phyloP scores from a whole-genome alignment of 2,329 filamentous ascomycete genomes.

The Zasmidium citrigriseum region DNA sequence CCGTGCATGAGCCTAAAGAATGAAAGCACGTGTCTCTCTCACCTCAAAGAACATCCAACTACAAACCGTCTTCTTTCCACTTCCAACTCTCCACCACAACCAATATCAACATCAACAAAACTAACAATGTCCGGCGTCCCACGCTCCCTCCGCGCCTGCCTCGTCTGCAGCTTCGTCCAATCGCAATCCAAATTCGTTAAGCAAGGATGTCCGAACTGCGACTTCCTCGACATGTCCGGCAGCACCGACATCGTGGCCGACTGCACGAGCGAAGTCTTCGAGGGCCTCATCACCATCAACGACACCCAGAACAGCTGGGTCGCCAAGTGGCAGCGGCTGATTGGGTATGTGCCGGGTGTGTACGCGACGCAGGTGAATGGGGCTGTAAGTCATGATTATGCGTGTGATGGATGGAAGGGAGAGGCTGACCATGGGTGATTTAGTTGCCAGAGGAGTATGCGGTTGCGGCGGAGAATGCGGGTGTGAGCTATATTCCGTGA shows the following conservation, averaged over 20 bases:
- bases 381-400: constrained; percentile 50
- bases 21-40: background rate
- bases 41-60: background rate
- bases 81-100: background rate
- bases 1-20: too few species aligned
- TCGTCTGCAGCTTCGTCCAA: constrained; percentile 97
- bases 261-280: constrained; percentile 95
- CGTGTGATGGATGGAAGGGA: background rate
- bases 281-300: constrained; percentile 82
- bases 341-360: constrained; percentile 82
- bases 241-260: constrained; percentile 76
- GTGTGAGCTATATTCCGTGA: constrained; percentile 62
- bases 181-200: constrained; percentile 77
- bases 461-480: constrained; percentile 57
- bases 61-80: background rate
- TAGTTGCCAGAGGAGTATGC: constrained; percentile 60
- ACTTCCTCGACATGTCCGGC: constrained; percentile 81
- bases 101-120: constrained; percentile 1
- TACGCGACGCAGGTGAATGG: constrained; percentile 96
- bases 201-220: constrained; percentile 94
- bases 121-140: constrained; percentile 43
- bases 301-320: constrained; percentile 90
- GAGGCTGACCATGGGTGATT: constrained; percentile 13
- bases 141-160: constrained; percentile 91
- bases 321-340: constrained; percentile 91